Conservation (phyloP, 768 basidiomycete genomes). For the Kwoniella europaea region DNA sequence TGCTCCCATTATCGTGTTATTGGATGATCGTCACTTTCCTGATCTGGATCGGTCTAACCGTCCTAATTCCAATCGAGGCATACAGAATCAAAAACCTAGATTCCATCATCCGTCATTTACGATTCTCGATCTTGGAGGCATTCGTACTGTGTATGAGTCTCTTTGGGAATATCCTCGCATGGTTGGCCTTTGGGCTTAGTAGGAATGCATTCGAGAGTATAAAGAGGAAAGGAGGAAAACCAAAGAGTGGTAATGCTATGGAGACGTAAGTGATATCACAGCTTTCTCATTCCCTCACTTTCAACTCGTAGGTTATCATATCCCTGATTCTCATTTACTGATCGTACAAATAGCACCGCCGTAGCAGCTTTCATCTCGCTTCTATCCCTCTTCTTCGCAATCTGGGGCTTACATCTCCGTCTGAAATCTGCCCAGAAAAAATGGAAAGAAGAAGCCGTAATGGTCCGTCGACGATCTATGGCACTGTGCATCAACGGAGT, state of each 20-base stretch:
- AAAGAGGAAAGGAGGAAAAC: constrained; percentile 33
- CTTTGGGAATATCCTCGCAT: constrained; percentile 55
- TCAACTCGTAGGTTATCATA: background rate
- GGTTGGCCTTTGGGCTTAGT: constrained; percentile 53
- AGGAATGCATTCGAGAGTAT: constrained; percentile 42
- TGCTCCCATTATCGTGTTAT: constrained; percentile 56
- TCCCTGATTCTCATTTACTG: background rate
- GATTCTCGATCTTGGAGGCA: constrained; percentile 53
- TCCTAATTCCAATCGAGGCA: constrained; percentile 38
- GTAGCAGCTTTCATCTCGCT: constrained; percentile 49
- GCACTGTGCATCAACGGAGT: constrained; percentile 16
- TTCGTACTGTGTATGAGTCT: constrained; percentile 54
- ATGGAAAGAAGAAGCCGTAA: constrained; percentile 49
- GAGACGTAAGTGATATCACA: constrained; percentile 43
- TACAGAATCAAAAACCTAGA: constrained; percentile 53
- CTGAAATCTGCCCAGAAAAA: constrained; percentile 38
- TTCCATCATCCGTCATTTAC: constrained; percentile 51
- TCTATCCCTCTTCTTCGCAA: constrained; percentile 43
- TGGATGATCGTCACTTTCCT: constrained; percentile 54
- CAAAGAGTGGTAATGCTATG: constrained; percentile 54
- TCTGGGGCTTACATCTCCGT: constrained; percentile 50
- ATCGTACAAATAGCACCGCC: constrained; percentile 34
- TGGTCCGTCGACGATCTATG: constrained; percentile 51
- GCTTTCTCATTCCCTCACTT: background rate
- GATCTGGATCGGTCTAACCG: constrained; percentile 49